A percentile compares a stretch with the other conserved stretches of the same genome.
These are phyloP conservation scores for Trichoderma sp. DNA, from an alignment of 2,329 filamentous ascomycete genomes.

Conservation along the genomic window DNA sequence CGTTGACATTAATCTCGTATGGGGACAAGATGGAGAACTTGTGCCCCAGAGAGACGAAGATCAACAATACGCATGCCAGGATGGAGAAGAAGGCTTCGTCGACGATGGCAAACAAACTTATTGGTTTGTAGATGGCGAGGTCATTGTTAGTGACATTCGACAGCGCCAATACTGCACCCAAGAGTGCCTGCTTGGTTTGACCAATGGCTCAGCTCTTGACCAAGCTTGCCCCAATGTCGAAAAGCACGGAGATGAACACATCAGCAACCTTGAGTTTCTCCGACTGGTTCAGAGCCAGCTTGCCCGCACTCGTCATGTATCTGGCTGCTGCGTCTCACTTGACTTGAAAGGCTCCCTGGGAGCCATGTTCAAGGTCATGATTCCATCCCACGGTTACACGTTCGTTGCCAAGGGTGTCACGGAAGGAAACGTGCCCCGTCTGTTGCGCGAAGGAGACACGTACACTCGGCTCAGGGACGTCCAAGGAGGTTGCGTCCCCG, in stretches of 20 bases:
- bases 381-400: slow-evolving; percentile 37
- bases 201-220: slow-evolving; percentile 26
- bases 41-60: neutral
- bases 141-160: neutral
- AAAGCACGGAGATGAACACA: neutral
- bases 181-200: slow-evolving; percentile 30
- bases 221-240: neutral
- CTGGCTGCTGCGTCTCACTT: slow-evolving; percentile 25
- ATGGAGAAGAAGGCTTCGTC: neutral
- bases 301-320: neutral
- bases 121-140: neutral
- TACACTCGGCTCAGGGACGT: slow-evolving; percentile 32
- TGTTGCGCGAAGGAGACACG: slow-evolving; percentile 32
- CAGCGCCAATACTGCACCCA: slow-evolving; percentile 31
- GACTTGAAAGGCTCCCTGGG: slow-evolving; percentile 30
- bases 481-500: slow-evolving; percentile 35
- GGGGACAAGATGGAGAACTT: neutral
- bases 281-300: neutral
- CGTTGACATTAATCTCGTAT: neutral
- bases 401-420: slow-evolving; percentile 41
- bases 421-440: slow-evolving; percentile 17
- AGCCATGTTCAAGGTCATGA: slow-evolving; percentile 38
- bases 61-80: neutral
- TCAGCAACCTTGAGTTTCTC: neutral
- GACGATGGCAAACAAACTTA: neutral